Percentiles rank a stretch among this genome's conserved stretches.
Conservation (phyloP, 306 rosid genomes). For the Vachellia collinsii region DNA sequence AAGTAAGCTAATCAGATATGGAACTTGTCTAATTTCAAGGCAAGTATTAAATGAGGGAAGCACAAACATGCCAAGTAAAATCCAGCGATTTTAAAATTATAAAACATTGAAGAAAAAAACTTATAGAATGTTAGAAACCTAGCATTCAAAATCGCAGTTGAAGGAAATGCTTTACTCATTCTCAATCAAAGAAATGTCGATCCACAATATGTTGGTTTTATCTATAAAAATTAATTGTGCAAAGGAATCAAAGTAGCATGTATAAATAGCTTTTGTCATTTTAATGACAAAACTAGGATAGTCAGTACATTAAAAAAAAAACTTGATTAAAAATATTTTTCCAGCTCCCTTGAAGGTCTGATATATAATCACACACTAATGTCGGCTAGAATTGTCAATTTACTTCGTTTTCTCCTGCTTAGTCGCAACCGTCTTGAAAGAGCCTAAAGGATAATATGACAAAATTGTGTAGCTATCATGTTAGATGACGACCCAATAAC, state of each 20-base stretch:
- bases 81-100: not conserved
- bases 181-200: not conserved
- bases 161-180: not conserved
- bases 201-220: constrained; percentile 5
- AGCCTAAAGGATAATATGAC: constrained; percentile 46
- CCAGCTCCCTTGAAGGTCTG: constrained; percentile 78
- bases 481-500: not conserved
- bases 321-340: not conserved
- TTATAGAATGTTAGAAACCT: not conserved
- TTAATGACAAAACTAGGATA: not conserved
- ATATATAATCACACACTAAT: constrained; percentile 81
- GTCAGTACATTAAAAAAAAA: not conserved
- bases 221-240: not conserved
- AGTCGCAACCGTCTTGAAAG: constrained; percentile 67
- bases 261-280: constrained; percentile 1
- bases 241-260: not conserved
- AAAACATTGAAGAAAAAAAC: not conserved
- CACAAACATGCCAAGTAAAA: not conserved
- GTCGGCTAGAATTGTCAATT: constrained; percentile 80
- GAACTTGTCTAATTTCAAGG: not conserved
- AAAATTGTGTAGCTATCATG: not conserved
- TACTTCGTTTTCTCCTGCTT: constrained; percentile 62
- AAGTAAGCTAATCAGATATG: not conserved
- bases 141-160: not conserved
- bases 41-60: not conserved